Base-by-base conservation (phyloP, 768 basidiomycete genomes). In the Suillus subaureus region DNA sequence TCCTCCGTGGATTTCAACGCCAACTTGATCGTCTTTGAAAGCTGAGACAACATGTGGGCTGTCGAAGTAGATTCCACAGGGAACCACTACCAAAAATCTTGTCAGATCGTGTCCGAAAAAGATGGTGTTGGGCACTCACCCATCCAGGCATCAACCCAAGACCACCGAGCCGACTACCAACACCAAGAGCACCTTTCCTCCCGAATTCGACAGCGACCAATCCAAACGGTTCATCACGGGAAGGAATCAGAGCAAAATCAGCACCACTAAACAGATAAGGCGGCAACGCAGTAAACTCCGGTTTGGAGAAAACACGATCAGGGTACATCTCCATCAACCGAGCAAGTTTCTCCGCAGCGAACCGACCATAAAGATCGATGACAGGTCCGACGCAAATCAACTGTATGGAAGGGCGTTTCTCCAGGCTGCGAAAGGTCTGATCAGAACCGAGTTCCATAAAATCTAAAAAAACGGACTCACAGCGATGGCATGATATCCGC, bases 111-210 rank as follows among this genome's bases (percentile, higher is more conserved):
- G 57, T 16, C 28, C 52, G 18, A 69, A 12, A 45, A 55, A 43
- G 13, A 43, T 1, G 5, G 43, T 21, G 4, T 6, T 2, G 51
- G 66, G 23, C 1, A 84, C 90, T 72, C 74, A 95, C 94, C 96
- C 96, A 97, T 80, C 95, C 96, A 74, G 96, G 96, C 96, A 97
- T 97, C 66, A 97, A 81, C 78, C 96, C 96, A 52, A 97, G 85
- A 82, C 96, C 96, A 74, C 96, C 96, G 26, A 97, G 84, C 71
- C 96, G 92, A 81, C 91, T 89, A 69, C 96, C 96, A 69, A 97
- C 96, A 80, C 96, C 96, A 61, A 97, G 87, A 63, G 96, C 96
- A 83, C 96, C 96, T 78, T 97, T 97, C 70, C 96, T 83, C 76
- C 96, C 96, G 78, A 97, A 97, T 76, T 97, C 96, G 69, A 97